phyloP scores from a whole-genome alignment of 768 basidiomycete species.

The Boletus vermiculosoides region DNA sequence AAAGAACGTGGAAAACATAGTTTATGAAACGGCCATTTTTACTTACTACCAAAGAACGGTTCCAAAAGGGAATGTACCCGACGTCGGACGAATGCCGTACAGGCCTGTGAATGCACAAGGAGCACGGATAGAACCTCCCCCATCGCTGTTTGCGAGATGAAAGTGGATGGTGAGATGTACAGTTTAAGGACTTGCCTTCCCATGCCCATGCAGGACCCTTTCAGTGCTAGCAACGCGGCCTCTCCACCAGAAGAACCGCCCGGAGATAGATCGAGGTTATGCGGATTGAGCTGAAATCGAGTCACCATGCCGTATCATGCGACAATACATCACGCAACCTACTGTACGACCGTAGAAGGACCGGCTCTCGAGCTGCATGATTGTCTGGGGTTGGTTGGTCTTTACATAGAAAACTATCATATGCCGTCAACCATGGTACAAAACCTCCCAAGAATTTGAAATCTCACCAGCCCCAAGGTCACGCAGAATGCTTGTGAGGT shows the following conservation, averaged over 20 bases:
- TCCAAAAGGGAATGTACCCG: constrained; percentile 29
- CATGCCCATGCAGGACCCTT: constrained; percentile 45
- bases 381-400: constrained; percentile 43
- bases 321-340: background rate
- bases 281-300: constrained; percentile 41
- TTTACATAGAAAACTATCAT: constrained; percentile 42
- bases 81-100: constrained; percentile 42
- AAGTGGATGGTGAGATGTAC: background rate
- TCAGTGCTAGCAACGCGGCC: constrained; percentile 45
- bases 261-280: constrained; percentile 41
- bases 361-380: constrained; percentile 40
- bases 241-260: constrained; percentile 59
- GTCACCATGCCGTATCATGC: background rate
- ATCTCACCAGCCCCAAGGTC: constrained; percentile 42
- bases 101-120: constrained; percentile 38
- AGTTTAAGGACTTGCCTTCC: constrained; percentile 34
- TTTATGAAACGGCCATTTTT: background rate
- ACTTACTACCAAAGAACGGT: constrained; percentile 21
- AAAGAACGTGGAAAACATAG: constrained; percentile 10
- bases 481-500: constrained; percentile 36
- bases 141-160: constrained; percentile 20
- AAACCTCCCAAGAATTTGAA: background rate
- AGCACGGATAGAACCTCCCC: constrained; percentile 41
- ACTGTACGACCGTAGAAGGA: constrained; percentile 36
- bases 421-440: constrained; percentile 7